Evolutionary conservation across 169 alveolate genomes (phyloP).

Genomic region (Cryptosporidium ryanae): DNA sequence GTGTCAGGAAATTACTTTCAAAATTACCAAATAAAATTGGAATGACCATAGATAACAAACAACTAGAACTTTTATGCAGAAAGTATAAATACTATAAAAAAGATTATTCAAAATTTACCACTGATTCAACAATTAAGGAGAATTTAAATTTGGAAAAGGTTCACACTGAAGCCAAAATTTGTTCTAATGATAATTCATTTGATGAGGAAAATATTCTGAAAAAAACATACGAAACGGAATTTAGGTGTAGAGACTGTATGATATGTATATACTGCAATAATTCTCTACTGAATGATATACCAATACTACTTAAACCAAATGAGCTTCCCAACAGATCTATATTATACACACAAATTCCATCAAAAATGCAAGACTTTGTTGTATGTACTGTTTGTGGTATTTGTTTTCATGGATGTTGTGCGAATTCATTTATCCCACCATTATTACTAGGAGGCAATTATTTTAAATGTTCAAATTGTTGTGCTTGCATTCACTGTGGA

Average conservation of each 20-base stretch:
- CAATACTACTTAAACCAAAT: slow-evolving; percentile 33
- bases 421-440: slow-evolving; percentile 56
- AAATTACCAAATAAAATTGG: slow-evolving; percentile 57
- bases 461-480: slow-evolving; percentile 61
- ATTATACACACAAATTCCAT: slow-evolving; percentile 54
- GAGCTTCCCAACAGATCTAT: slow-evolving; percentile 55
- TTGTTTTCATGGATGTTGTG: slow-evolving; percentile 63
- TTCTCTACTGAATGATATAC: slow-evolving; percentile 15
- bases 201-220: not conserved
- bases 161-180: not conserved
- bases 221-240: not conserved
- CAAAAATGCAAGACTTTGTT: slow-evolving; percentile 54
- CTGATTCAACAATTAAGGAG: not conserved
- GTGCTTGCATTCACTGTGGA: slow-evolving; percentile 60
- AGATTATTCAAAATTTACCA: not conserved
- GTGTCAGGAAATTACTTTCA: slow-evolving; percentile 28
- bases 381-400: slow-evolving; percentile 40
- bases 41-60: slow-evolving; percentile 26
- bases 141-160: not conserved
- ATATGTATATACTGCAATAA: slow-evolving; percentile 53
- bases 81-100: slow-evolving; percentile 47
- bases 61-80: slow-evolving; percentile 44
- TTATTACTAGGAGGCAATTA: slow-evolving; percentile 37
- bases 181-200: not conserved
- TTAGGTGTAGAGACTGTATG: slow-evolving; percentile 42